Evolutionary conservation across 768 basidiomycete genomes (phyloP), one percentile per base, ranked within the genome.

Genomic region (Mycena leptocephala): DNA sequence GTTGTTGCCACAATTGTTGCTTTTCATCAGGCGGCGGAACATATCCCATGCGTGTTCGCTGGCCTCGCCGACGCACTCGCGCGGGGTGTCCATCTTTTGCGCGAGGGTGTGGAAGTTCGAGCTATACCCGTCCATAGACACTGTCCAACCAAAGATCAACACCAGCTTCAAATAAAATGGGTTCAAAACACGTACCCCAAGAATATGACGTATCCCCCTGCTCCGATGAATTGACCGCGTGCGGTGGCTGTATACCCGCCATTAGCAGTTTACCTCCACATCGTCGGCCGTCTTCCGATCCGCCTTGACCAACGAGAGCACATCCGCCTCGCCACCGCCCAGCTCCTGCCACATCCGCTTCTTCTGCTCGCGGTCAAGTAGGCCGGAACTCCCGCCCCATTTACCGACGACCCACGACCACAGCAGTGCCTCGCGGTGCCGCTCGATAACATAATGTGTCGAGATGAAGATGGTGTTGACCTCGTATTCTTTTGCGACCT

Each of bases 371-470:
- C 16, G 35, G 35, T 43, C 48, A 5, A 76, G 14, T 1, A 37
- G 5, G 1, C 70, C 71, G 5, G 30, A 14, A 4, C 18, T 39
- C 5, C 71, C 80, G 20, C 83, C 85, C 76, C 80, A 79, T 69
- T 75, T 80, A 22, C 75, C 85, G 33, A 89, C 85, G 13, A 82
- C 80, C 85, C 85, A 86, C n/a, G 84, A 72, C 84, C 83, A 86
- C 30, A 86, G 76, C 43, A 87, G 75, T 30, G 85, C 84, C 76
- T 85, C 85, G n/a, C 85, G 81, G 43, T 82, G 83, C 6, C 85
- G 81, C 79, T 85, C 85, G 59, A 86, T 81, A 43, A 85, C 55
- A 65, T 80, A 85, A 71, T 85, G 85, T 33, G 80, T 79, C 39
- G 79, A 73, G 10, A 85, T 64, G 77, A 86, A 86, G 33, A 84